Evolutionary conservation across 495 filamentous ascomycete genomes (phyloP).

Genomic region (Pseudoneurospora amorphoporcata): DNA sequence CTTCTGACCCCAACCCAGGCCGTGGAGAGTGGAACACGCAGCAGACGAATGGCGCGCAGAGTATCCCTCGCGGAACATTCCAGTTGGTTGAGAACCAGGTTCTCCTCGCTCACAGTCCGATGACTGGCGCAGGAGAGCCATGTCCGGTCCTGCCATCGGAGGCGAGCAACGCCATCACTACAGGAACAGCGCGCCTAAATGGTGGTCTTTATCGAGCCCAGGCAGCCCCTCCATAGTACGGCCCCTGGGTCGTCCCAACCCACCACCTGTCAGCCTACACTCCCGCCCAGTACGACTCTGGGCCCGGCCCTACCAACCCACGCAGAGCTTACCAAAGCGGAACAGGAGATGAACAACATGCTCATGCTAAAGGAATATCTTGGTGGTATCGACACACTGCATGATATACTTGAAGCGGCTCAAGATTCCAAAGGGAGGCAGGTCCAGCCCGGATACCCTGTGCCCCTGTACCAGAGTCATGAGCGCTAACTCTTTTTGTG

Average conservation of each 20-base stretch:
- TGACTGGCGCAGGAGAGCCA: not conserved
- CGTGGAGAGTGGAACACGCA: constrained; percentile 51
- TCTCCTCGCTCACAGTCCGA: not conserved
- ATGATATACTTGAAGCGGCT: constrained; percentile 57
- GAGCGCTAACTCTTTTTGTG: not conserved
- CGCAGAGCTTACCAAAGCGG: constrained; percentile 12
- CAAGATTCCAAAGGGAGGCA: not conserved
- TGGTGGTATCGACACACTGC: constrained; percentile 52
- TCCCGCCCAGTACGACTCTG: not conserved
- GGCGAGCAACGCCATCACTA: not conserved
- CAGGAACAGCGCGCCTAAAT: not conserved
- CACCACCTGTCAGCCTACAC: not conserved
- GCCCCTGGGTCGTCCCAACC: not conserved
- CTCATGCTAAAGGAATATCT: constrained; percentile 51
- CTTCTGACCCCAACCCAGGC: constrained; percentile 58
- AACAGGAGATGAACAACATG: constrained; percentile 16
- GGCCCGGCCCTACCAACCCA: constrained; percentile 40
- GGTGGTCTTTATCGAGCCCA: not conserved
- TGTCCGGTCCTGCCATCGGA: not conserved
- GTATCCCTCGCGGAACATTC: constrained; percentile 29
- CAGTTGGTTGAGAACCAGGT: constrained; percentile 49
- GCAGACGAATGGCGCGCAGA: constrained; percentile 42
- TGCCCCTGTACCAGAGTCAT: not conserved
- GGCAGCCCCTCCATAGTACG: not conserved
- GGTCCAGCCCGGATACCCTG: not conserved